Evolutionary conservation across 805 yeast genomes (phyloP), one percentile per base, ranked within the genome.

Genomic region (Monosporozyma yasuniensis): DNA sequence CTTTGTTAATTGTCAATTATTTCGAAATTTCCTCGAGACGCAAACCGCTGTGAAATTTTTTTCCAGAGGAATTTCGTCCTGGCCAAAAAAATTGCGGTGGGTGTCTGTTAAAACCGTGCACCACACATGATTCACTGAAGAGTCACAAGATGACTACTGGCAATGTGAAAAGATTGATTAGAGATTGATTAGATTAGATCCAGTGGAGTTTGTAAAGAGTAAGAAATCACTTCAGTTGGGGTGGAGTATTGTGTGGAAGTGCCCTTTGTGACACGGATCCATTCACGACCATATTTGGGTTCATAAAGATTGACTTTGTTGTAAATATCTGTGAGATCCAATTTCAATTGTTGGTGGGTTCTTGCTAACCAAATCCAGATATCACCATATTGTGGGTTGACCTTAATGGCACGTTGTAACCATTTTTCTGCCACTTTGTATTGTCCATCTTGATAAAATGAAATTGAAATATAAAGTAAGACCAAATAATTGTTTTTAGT

Each of bases 401-500:
- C 70, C n/a, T 67, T 70, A 10, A 83, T 61, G 0, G 93, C 85
- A 48, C 84, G 72, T 45, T 83, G 83, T 50, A 88, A 77, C 88
- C 96, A 90, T 12, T 81, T 73, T 49, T 72, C 69, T 0, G 95
- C 87, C 54, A 81, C 83, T 1, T 74, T 67, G 23, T 74, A 65
- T 55, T 84, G 84, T 0, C 84, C 83, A 23, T 79, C 84, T 1
- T 69, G 58, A 82, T 83, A 83, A 53, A 89, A 81, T 50, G 79
- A 76, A 11, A 72, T 67, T 0, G 93, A 96, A 30, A 88, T 81
- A 0, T 78, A 73, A 11, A 78, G 56, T 11, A 90, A 68, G 1
- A 91, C 76, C 16, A 72, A 52, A 0, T 83, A 73, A 47, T 81
- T 72, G 54, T 84, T 84, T 42, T 75, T 69, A 0, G 95, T 85